Conservation (phyloP, 2,329 filamentous ascomycete genomes). For the Stenocarpella maydis region DNA sequence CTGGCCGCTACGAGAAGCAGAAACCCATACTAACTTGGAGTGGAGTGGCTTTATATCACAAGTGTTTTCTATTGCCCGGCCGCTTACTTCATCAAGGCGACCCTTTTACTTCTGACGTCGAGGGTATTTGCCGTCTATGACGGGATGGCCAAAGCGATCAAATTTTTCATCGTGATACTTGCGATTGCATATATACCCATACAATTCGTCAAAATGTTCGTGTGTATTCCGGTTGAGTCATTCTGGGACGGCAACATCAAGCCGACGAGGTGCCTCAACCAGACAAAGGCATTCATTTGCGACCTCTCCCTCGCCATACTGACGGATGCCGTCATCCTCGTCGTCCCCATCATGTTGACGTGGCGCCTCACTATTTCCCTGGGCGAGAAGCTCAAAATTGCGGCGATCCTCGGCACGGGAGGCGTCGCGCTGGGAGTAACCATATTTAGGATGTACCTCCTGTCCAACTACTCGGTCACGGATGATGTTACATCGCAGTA, state of each 20-base stretch:
- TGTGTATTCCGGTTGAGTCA: constrained; percentile 10
- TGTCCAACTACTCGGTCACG: neutral
- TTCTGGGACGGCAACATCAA: constrained; percentile 1
- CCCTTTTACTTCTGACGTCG: constrained; percentile 2
- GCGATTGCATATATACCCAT: neutral
- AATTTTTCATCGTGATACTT: neutral
- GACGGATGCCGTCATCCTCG: neutral
- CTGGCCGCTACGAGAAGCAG: neutral
- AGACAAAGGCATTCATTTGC: constrained; percentile 9
- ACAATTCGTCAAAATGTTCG: constrained; percentile 14
- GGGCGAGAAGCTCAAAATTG: neutral
- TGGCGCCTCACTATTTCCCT: constrained; percentile 3
- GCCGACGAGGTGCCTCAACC: constrained; percentile 17
- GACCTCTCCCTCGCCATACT: constrained; percentile 2
- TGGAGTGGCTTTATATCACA: constrained; percentile 4
- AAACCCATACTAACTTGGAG: neutral
- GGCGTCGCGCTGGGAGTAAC: neutral
- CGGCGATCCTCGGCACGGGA: neutral
- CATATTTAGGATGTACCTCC: constrained; percentile 5
- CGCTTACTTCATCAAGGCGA: constrained; percentile 9
- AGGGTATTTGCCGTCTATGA: constrained; percentile 8
- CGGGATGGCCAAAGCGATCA: neutral
- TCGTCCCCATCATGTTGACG: constrained; percentile 2
- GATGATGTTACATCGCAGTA: neutral
- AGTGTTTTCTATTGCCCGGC: constrained; percentile 7